Percentiles rank a stretch among this genome's conserved stretches.
Evolutionary conservation across 768 basidiomycete species (phyloP).

Genomic region (Macrocybe gigantea): DNA sequence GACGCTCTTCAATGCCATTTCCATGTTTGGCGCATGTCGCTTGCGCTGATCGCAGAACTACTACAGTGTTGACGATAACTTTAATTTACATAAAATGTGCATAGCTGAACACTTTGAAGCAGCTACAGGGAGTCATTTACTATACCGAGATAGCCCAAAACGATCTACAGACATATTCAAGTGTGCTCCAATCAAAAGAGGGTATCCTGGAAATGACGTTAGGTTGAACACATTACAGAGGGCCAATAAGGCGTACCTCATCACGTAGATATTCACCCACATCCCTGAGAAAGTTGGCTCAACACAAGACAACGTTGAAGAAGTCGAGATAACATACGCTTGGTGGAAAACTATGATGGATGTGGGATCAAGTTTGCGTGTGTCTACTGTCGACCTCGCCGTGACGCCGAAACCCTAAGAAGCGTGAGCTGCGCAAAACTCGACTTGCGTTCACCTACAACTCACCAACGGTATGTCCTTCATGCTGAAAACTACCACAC

Average conservation of each 20-base stretch:
- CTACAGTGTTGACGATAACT: too few species aligned
- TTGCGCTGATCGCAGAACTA: too few species aligned
- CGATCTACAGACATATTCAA: slow-evolving; percentile 6
- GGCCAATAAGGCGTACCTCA: slow-evolving; percentile 50
- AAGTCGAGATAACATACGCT: slow-evolving; percentile 51
- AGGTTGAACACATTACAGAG: slow-evolving; percentile 4
- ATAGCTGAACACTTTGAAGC: slow-evolving; percentile 39
- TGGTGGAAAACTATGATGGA: slow-evolving; percentile 98
- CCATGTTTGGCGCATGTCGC: too few species aligned
- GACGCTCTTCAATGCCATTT: background rate
- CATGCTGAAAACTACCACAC: slow-evolving; percentile 96
- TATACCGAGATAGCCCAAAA: slow-evolving; percentile 11
- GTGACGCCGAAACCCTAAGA: slow-evolving; percentile 94
- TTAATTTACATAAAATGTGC: too few species aligned
- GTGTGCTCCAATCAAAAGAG: slow-evolving; percentile 46
- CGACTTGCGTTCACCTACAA: too few species aligned
- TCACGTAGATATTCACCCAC: slow-evolving; percentile 98
- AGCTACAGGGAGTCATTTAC: slow-evolving; percentile 14
- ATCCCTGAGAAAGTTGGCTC: slow-evolving; percentile 48
- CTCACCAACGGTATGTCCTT: slow-evolving; percentile 85
- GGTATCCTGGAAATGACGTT: slow-evolving; percentile 51
- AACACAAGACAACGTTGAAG: slow-evolving; percentile 4
- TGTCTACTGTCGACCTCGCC: slow-evolving; percentile 91
- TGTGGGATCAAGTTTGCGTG: slow-evolving; percentile 94
- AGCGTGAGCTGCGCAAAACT: background rate